Evolutionary conservation across 2,329 filamentous ascomycete genomes (phyloP).

Genomic region (Macroventuria anomochaeta): DNA sequence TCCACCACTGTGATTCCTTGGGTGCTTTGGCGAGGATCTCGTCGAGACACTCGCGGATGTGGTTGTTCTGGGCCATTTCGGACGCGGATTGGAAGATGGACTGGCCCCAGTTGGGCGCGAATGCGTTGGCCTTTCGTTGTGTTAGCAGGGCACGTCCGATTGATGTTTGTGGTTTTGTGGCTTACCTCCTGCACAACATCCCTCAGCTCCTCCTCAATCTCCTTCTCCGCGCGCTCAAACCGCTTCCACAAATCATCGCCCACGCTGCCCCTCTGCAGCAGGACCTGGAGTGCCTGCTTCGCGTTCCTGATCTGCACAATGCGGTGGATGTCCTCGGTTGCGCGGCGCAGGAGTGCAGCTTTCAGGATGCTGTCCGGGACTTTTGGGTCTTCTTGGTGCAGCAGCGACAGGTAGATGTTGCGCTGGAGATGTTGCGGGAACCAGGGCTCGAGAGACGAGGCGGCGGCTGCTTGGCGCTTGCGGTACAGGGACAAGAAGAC

Average conservation of each 20-base stretch:
- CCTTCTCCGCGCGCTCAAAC: constrained; percentile 90
- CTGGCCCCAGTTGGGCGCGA: constrained; percentile 87
- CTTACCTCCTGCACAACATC: constrained; percentile 91
- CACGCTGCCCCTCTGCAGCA: constrained; percentile 89
- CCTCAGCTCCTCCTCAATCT: constrained; percentile 93
- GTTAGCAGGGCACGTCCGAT: too few relatives aligned
- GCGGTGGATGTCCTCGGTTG: constrained; percentile 89
- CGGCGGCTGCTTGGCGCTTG: constrained; percentile 82
- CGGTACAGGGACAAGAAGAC: constrained; percentile 94
- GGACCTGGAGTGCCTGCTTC: constrained; percentile 82
- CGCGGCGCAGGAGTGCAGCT: constrained; percentile 85
- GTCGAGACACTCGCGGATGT: constrained; percentile 75
- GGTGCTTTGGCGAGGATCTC: constrained; percentile 75
- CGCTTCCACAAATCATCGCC: constrained; percentile 96
- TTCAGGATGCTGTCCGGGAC: constrained; percentile 86
- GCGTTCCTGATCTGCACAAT: constrained; percentile 87
- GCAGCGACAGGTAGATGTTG: constrained; percentile 91
- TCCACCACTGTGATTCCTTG: constrained; percentile 91
- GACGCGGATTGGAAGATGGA: constrained; percentile 97
- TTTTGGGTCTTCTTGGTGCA: constrained; percentile 76
- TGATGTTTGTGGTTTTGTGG: neutral
- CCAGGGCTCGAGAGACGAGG: constrained; percentile 89
- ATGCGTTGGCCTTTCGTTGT: constrained; percentile 78
- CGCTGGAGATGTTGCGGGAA: constrained; percentile 89
- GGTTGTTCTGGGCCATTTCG: constrained; percentile 87